Evolutionary conservation across 352 stramenopile genomes (phyloP), one percentile per base, ranked within the genome.

Genomic region (Phytophthora pluvialis): DNA sequence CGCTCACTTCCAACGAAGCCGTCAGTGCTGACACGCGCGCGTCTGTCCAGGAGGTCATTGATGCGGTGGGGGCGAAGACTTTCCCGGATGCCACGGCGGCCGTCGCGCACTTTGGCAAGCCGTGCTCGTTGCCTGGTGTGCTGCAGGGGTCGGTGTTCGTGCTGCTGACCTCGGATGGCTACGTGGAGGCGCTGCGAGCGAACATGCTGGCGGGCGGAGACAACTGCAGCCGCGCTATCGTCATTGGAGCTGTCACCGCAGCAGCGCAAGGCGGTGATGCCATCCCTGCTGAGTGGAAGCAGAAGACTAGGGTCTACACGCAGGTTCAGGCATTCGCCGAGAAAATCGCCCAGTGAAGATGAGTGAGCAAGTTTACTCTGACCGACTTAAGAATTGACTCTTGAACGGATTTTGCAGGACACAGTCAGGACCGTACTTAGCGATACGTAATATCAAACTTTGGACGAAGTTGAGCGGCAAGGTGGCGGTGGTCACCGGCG

Each of bases 171-270:
- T 77, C 67, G 26, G 56, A 26, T 31, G 60, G 47, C 32, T 88
- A 83, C 50, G 65, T 75, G 25, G 76, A 83, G 28, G 77, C 80
- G 1, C 36, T 91, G 36, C 77, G 78, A 38, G 59, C 70, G 38
- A 91, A 91, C 45, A 77, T 90, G 50, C 16, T 80, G 29, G 78
- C 83, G 0, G 83, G 83, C 16, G 80, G 80, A 26, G 83, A 91
- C 77, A 91, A 89, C 71, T 89, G 80, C 67, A 89, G 83, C 28
- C 78, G 83, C 26, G 73, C 80, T 25, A 86, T 91, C 49, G 64
- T 89, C 26, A 76, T 91, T 42, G 83, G 83, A 29, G 83, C 83
- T 33, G 60, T 80, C 36, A 56, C 70, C 7, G 80, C 83, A 25
- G 80, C 80, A 0, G 75, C 74, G 43, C 42, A 65, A 32, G 68